Evolutionary conservation across 108 stramenopile genomes (phyloP), one percentile per base, ranked within the genome.

Genomic region (Asterionellopsis glacialis): DNA sequence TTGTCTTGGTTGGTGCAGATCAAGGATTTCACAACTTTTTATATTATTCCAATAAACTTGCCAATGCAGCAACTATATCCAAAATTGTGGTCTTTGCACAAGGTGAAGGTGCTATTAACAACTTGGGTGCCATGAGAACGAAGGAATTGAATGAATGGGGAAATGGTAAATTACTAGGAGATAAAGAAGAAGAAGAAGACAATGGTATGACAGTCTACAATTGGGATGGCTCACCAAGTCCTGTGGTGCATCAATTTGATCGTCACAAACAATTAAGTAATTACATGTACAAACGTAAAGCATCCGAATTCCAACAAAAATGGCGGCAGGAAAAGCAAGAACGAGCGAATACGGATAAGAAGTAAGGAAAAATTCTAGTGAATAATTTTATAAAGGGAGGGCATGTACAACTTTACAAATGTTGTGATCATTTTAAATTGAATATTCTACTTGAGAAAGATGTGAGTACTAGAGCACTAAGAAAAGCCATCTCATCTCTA

Each of bases 21-120:
- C 80, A 81, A 63, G 80, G 80, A 0, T 81, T 85, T 74, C 84
- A 85, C 55, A 85, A 79, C 56, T 77, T 64, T 26, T 65, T 85
- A 49, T 78, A 68, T 41, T 81, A 81, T 63, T 64, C 72, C 19
- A 64, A 64, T n/a, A 74, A 65, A 22, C 62, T 80, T 22, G 48
- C 19, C 14, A 71, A 75, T 49, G 68, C 75, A 6, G 16, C 67
- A 51, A 59, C 55, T 6, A 71, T 85, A 48, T 42, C 23, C 6
- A 52, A 50, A n/a, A 75, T 82, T 51, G 41, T 55, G 27, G 70
- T 85, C n/a, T 65, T 70, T 56, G 77, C 73, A 57, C 80, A 85
- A 47, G 80, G 84, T 27, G 18, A 51, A 6, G 84, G 80, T 1
- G 66, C 72, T 27, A 61, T 85, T 41, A 85, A 85, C 58, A 85